These are phyloP conservation scores for Trichoderma sp. DNA, from an alignment of 2,329 filamentous ascomycete species.

Conservation along the genomic window DNA sequence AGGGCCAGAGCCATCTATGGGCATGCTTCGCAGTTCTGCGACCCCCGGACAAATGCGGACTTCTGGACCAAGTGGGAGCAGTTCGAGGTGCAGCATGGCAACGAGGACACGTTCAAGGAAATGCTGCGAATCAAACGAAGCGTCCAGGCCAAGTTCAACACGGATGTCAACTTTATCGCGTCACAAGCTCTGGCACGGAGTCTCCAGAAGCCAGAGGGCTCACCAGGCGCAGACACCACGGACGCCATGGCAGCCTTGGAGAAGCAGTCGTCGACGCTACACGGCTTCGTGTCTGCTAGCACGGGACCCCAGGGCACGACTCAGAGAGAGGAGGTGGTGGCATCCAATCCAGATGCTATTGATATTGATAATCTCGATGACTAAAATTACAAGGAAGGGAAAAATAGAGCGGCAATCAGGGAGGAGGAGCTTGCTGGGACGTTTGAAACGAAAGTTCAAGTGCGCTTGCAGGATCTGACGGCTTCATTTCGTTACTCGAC, in stretches of 20 bases:
- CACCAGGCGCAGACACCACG: constrained; percentile 53
- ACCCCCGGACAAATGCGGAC: constrained; percentile 82
- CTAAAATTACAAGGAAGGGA: constrained; percentile 36
- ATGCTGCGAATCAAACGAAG: constrained; percentile 98
- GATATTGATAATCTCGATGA: constrained; percentile 75
- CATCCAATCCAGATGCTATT: constrained; percentile 82
- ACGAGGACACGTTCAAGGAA: constrained; percentile 99
- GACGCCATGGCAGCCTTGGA: constrained; percentile 92
- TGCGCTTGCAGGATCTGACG: background rate
- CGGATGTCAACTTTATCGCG: constrained; percentile 97
- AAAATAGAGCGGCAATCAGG: background rate
- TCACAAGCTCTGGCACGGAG: constrained; percentile 87
- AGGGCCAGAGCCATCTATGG: constrained; percentile 93
- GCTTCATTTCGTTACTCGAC: background rate
- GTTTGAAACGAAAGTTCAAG: background rate
- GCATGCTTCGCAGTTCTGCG: constrained; percentile 95
- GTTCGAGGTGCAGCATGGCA: constrained; percentile 96
- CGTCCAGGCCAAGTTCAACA: constrained; percentile 97
- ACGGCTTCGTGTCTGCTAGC: constrained; percentile 88
- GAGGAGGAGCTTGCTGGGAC: background rate
- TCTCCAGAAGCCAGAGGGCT: constrained; percentile 61
- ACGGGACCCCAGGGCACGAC: constrained; percentile 65
- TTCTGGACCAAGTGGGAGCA: constrained; percentile 98
- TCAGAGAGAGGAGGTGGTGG: constrained; percentile 45
- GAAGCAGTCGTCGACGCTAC: constrained; percentile 81